Conservation (phyloP, 2,329 filamentous ascomycete genomes). For the Penicillium verrucosum region DNA sequence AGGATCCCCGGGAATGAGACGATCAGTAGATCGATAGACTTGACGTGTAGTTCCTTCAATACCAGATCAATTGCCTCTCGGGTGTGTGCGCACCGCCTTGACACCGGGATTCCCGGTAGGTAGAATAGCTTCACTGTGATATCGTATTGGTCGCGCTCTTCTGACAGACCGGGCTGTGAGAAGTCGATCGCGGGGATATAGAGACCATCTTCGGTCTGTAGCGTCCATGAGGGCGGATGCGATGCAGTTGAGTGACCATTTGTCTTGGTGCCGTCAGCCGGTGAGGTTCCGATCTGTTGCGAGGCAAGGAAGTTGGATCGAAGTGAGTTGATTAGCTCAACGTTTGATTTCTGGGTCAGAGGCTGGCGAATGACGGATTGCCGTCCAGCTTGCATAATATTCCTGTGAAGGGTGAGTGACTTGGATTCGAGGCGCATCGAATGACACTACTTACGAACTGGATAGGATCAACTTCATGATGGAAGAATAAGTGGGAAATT, state of each 20-base stretch:
- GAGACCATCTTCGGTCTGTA: slow-evolving; percentile 56
- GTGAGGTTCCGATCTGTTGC: slow-evolving; percentile 54
- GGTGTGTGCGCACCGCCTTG: slow-evolving; percentile 66
- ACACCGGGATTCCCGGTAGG: slow-evolving; percentile 66
- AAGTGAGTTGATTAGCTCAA: slow-evolving; percentile 85
- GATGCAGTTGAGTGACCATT: slow-evolving; percentile 13
- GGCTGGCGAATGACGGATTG: slow-evolving; percentile 80
- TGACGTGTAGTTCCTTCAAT: slow-evolving; percentile 70
- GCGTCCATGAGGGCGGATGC: slow-evolving; percentile 61
- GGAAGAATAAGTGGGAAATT: slow-evolving; percentile 3
- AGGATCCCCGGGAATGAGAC: slow-evolving; percentile 89
- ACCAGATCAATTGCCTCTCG: slow-evolving; percentile 77
- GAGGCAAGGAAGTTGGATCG: slow-evolving; percentile 76
- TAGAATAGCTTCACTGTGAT: slow-evolving; percentile 96
- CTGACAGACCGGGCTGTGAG: slow-evolving; percentile 66
- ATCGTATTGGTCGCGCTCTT: slow-evolving; percentile 83
- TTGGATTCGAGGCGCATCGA: slow-evolving; percentile 2
- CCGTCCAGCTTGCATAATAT: slow-evolving; percentile 79
- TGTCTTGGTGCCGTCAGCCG: slow-evolving; percentile 22
- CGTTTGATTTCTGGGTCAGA: slow-evolving; percentile 78
- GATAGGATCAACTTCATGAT: slow-evolving; percentile 83
- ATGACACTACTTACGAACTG: slow-evolving; percentile 64
- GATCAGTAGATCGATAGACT: slow-evolving; percentile 80
- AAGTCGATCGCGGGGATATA: slow-evolving; percentile 79
- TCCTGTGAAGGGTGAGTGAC: slow-evolving; percentile 47